These are phyloP conservation scores for Salvia sclarea DNA, from an alignment of 305 asterid genomes.

Conservation along the genomic window DNA sequence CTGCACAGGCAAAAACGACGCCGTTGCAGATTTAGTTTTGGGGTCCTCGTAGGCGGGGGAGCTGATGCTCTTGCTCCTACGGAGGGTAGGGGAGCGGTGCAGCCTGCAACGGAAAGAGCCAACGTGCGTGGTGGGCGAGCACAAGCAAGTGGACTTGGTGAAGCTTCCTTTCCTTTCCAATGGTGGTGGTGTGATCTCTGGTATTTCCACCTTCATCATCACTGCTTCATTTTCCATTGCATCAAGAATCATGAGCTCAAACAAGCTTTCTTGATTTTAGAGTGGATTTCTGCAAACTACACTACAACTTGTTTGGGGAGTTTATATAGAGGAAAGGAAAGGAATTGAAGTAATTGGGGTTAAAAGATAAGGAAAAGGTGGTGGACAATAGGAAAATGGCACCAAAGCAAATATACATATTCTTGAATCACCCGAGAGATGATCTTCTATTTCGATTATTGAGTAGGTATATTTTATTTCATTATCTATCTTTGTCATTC, in stretches of 20 bases:
- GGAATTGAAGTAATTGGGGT: conserved; percentile 30
- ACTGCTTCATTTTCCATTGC: conserved; percentile 36
- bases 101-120: conserved; percentile 87
- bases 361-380: conserved; percentile 40
- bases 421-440: neutral
- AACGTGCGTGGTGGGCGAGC: conserved; percentile 80
- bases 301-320: conserved; percentile 27
- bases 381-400: conserved; percentile 17
- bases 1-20: conserved; percentile 1
- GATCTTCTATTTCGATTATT: neutral
- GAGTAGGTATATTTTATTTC: neutral
- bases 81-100: conserved; percentile 62
- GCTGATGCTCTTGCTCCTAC: conserved; percentile 63
- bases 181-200: conserved; percentile 33
- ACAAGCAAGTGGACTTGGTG: conserved; percentile 57
- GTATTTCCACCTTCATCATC: conserved; percentile 50
- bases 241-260: neutral
- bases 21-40: conserved; percentile 35
- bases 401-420: neutral
- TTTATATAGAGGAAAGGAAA: conserved; percentile 33
- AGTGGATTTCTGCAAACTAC: neutral
- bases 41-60: conserved; percentile 33
- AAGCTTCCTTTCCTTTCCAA: conserved; percentile 65
- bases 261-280: neutral
- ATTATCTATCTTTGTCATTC: conserved; percentile 22